Evolutionary conservation across 1,284 basidiomycete genomes (phyloP), one percentile per base, ranked within the genome.

Genomic region (Ceratobasidium sp.): DNA sequence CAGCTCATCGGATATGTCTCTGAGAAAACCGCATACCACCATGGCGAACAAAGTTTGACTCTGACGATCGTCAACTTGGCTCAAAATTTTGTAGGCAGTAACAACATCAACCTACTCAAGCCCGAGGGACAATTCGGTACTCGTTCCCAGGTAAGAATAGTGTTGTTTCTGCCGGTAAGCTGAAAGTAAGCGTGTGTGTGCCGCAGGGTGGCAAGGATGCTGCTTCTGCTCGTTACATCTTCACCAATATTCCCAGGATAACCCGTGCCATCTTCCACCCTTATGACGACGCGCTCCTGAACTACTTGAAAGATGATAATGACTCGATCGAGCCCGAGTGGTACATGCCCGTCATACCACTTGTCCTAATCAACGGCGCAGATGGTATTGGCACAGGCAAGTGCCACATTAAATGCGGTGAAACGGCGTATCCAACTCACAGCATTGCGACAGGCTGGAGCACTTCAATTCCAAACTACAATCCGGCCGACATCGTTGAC

Each of bases 121-220:
- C 98, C 98, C 22, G 93, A 92, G 76, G 98, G 98, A 82, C 97
- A 98, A 85, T 99, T 95, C 83, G 98, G 98, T 85, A 98, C 96
- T 54, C 93, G 96, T 79, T 81, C 83, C 74, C 79, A 81, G 80
- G 81, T 78, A 5, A 49, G 77, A 75, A 41, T 22, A 37, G 13
- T 39, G 22, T 11, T 7, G 22, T 22, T 51, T 58, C 41, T 24
- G 27, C 66, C 27, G 27, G 34, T 27, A 29, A 27, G 19, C 22
- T 3, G 16, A 7, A 58, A 58, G 22, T n/a, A 59, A n/a, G 11
- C 37, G 37, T 59, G 37, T 24, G 19, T 41, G 27, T 31, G 29
- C 7, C 88, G 74, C 84, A 88, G 81, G 96, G 96, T 74, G 96
- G 96, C 63, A 98, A 97, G 83, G 95, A 99, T 81, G 94, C 96